These are phyloP conservation scores for Rhodotorula sp. DNA, from an alignment of 1,284 basidiomycete genomes.

Conservation along the genomic window DNA sequence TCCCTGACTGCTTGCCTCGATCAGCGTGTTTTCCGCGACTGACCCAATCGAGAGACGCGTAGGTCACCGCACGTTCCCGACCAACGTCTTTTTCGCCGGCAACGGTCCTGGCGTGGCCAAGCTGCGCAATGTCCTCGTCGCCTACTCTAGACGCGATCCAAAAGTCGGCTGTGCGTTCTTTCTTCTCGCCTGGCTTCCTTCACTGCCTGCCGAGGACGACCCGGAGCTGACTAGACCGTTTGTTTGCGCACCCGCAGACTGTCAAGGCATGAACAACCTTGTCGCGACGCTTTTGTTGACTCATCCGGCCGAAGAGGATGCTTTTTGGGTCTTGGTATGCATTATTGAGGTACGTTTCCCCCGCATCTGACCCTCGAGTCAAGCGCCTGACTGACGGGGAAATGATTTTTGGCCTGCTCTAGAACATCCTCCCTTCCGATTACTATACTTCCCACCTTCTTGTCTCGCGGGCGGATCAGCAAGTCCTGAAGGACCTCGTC, in stretches of 20 bases:
- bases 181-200: background rate
- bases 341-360: constrained; percentile 73
- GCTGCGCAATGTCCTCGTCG: constrained; percentile 79
- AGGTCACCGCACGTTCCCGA: constrained; percentile 74
- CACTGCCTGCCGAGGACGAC: background rate
- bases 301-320: constrained; percentile 90
- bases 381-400: no score
- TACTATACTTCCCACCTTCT: constrained; percentile 52
- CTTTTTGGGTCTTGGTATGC: constrained; percentile 91
- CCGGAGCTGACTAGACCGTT: constrained; percentile 21
- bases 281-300: constrained; percentile 90
- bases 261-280: constrained; percentile 92
- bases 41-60: background rate
- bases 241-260: constrained; percentile 49
- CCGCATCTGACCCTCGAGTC: no score
- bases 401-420: background rate
- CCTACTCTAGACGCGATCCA: constrained; percentile 73
- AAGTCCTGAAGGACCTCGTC: constrained; percentile 85
- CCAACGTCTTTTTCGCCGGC: constrained; percentile 95
- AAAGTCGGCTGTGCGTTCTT: constrained; percentile 48
- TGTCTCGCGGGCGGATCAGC: constrained; percentile 88
- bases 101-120: constrained; percentile 92
- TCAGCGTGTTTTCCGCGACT: no score
- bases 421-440: constrained; percentile 51
- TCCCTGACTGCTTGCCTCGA: background rate